Base-by-base conservation (phyloP, 441 rosid genomes). In the Macaranga tanarius region DNA sequence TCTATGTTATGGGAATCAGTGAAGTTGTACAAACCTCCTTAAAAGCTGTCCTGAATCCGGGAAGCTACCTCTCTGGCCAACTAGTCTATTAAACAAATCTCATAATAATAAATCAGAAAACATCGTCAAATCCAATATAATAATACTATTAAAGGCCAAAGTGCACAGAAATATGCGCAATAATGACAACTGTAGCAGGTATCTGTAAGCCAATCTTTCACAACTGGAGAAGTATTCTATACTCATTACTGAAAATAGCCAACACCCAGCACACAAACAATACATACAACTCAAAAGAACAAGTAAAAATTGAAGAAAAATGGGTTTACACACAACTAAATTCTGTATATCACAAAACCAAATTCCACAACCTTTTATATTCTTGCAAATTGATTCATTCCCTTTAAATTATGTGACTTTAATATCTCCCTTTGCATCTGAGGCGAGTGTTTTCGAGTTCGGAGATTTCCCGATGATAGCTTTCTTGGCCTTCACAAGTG, bases 401-500 rank as follows among this genome's bases (percentile, higher is more conserved):
- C 44, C 66, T 69, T 52, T 23, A 52, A 56, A 71, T 87, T 76
- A 86, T 75, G 88, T 82, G 69, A 77, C 89, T 69, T 81, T 78
- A 75, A 77, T 82, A 47, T 86, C 86, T 47, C 61, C 87, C 69
- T 85, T 79, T 44, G 88, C 55, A 10, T 78, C 75, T 1, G 78
- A 65, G 22, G 65, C 15, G 26, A 70, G 42, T 0, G 79, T 82
- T 77, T 89, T 87, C 0, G 90, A 75, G 84, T 81, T 79, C 58
- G 90, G 87, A 72, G 92, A 87, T 76, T 85, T 86, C 25, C 92
- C 94, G 2, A 79, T 78, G 50, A 91, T 82, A 28, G 91, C 97
- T 79, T 86, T 89, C 86, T 86, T 89, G 47, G 89, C 91, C 88
- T 88, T 88, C 44, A 81, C 84, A 66, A 89, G 84, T 22, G 88